Conservation (phyloP, 345 rosid species). For the Pugionium cornutum region DNA sequence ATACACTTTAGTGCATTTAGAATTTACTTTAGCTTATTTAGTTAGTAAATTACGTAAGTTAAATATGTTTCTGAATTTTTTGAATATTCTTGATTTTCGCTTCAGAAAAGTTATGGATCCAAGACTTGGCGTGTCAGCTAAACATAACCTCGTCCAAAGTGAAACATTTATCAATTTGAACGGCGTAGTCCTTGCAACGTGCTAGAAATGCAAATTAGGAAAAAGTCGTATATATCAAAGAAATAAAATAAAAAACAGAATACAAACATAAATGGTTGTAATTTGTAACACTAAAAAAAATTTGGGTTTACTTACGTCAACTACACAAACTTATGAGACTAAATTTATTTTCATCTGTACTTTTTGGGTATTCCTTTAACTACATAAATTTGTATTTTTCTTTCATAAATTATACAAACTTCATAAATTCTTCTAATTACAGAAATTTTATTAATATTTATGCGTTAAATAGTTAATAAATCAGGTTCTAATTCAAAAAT, state of each 20-base stretch:
- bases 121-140: background rate
- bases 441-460: too few relatives aligned
- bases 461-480: too few relatives aligned
- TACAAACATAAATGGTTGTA: background rate
- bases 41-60: background rate
- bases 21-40: background rate
- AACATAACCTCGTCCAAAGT: background rate
- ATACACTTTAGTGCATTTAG: background rate
- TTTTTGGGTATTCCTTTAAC: too few relatives aligned
- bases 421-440: too few relatives aligned
- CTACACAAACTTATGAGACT: too few relatives aligned
- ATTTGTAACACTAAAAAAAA: background rate
- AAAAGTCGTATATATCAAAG: background rate
- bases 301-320: too few relatives aligned
- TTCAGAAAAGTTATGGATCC: background rate
- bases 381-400: too few relatives aligned
- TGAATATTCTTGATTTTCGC: background rate
- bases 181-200: background rate
- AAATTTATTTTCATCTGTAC: too few relatives aligned
- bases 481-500: too few relatives aligned
- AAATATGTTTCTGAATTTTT: too few relatives aligned
- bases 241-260: background rate
- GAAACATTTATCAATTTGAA: background rate
- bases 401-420: too few relatives aligned
- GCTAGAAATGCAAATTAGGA: background rate